Conservation (phyloP, 2,329 filamentous ascomycete genomes). For the Sphaerulina vaccinii region DNA sequence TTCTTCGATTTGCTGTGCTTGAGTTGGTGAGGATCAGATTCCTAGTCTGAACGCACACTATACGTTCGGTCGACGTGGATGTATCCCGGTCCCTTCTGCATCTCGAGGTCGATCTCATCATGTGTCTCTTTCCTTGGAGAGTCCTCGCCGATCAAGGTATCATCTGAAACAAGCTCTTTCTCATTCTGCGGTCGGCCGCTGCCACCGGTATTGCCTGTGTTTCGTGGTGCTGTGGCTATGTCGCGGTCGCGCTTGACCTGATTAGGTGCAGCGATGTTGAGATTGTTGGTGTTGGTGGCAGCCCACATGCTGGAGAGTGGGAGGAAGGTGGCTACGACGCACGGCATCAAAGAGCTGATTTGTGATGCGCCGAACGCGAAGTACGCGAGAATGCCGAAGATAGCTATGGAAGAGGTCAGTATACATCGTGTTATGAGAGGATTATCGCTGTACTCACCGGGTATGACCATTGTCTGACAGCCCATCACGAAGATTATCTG, state of each 20-base stretch:
- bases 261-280: slow-evolving; percentile 29
- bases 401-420: slow-evolving; percentile 45
- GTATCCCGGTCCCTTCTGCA: slow-evolving; percentile 24
- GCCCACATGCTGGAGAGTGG: slow-evolving; percentile 69
- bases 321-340: slow-evolving; percentile 61
- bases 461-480: slow-evolving; percentile 64
- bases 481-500: slow-evolving; percentile 68
- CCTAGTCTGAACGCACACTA: slow-evolving; percentile 26
- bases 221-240: slow-evolving; percentile 14
- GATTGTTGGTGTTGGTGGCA: slow-evolving; percentile 37
- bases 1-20: slow-evolving; percentile 3
- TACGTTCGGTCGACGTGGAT: slow-evolving; percentile 29
- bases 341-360: slow-evolving; percentile 55
- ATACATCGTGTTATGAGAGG: slow-evolving; percentile 4
- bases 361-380: slow-evolving; percentile 49
- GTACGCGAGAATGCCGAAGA: slow-evolving; percentile 62
- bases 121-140: slow-evolving; percentile 21
- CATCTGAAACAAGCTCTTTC: slow-evolving; percentile 26
- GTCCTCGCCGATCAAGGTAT: slow-evolving; percentile 26
- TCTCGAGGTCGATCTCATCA: slow-evolving; percentile 25
- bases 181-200: slow-evolving; percentile 18
- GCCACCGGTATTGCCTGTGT: slow-evolving; percentile 17
- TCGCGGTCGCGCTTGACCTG: slow-evolving; percentile 21
- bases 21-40: slow-evolving; percentile 5
- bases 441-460: slow-evolving; percentile 49